A percentile compares a stretch with the other conserved stretches of the same genome.
Evolutionary conservation across 202 grass and related monocot species (phyloP).

Genomic region (Schoenoplectus tabernaemontani): DNA sequence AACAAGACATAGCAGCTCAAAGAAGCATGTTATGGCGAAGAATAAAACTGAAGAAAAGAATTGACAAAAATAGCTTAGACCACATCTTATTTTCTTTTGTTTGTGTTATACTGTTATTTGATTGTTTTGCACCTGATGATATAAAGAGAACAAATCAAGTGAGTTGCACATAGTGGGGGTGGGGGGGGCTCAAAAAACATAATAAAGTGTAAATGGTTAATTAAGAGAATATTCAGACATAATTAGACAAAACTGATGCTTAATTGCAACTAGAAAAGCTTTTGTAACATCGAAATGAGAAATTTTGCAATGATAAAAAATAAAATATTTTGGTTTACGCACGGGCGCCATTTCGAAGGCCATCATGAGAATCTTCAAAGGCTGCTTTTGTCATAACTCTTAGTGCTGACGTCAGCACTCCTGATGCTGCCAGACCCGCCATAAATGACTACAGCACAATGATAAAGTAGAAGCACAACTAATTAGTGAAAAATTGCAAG

Average conservation of each 20-base stretch:
- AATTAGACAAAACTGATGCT: neutral
- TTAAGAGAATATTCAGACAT: neutral
- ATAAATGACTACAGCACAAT: conserved; percentile 63
- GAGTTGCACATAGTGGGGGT: neutral
- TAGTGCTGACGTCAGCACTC: conserved; percentile 66
- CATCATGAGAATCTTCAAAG: conserved; percentile 67
- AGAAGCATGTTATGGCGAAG: conserved; percentile 74
- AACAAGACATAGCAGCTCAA: conserved; percentile 66
- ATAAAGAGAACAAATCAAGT: neutral
- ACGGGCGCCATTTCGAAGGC: conserved; percentile 84
- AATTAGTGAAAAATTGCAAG: neutral
- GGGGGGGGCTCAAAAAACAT: neutral
- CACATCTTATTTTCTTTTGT: neutral
- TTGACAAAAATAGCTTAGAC: neutral
- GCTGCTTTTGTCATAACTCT: conserved; percentile 84
- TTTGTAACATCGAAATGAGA: neutral
- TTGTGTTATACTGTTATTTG: neutral
- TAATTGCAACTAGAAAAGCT: neutral
- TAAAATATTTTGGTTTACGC: conserved; percentile 8
- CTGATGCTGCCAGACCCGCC: conserved; percentile 76
- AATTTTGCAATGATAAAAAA: neutral
- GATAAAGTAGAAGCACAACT: neutral
- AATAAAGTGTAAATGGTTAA: neutral
- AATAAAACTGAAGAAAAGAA: conserved; percentile 52
- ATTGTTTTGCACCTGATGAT: neutral